A percentile compares a stretch with the other conserved stretches of the same genome.
These are phyloP conservation scores for Hypoxylon crocopeplum DNA, from an alignment of 495 filamentous ascomycete genomes.

Conservation along the genomic window DNA sequence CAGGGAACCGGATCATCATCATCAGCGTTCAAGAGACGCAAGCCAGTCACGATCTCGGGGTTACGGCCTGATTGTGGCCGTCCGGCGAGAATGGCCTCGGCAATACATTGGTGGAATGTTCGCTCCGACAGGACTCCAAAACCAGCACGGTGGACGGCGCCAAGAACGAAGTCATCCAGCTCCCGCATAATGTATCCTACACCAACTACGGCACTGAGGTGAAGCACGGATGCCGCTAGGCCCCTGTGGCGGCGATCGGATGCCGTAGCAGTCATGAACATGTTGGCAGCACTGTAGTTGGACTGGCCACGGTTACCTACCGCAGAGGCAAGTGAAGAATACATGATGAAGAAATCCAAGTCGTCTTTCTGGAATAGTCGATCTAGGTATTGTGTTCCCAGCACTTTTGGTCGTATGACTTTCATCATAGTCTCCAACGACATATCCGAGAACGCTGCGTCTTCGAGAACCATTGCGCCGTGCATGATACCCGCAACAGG, in stretches of 20 bases:
- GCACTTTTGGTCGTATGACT: slow-evolving; percentile 46
- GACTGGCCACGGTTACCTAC: slow-evolving; percentile 55
- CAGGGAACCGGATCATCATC: no score
- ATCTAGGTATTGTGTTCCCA: slow-evolving; percentile 39
- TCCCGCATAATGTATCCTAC: slow-evolving; percentile 57
- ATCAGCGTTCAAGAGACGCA: no score
- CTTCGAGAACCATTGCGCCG: slow-evolving; percentile 50
- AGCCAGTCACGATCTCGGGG: no score
- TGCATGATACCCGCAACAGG: slow-evolving; percentile 50
- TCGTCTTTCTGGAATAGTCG: slow-evolving; percentile 40
- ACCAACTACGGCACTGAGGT: slow-evolving; percentile 55
- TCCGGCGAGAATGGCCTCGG: no score
- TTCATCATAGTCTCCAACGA: slow-evolving; percentile 32
- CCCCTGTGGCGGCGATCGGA: slow-evolving; percentile 35
- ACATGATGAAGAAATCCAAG: slow-evolving; percentile 62
- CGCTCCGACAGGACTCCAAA: background rate
- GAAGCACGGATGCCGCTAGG: slow-evolving; percentile 47
- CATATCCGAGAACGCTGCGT: slow-evolving; percentile 42
- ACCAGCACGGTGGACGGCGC: slow-evolving; percentile 16
- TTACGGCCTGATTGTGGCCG: no score
- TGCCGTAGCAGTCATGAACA: slow-evolving; percentile 49
- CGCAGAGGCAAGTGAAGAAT: slow-evolving; percentile 55
- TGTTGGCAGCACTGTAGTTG: slow-evolving; percentile 59
- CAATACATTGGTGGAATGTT: no score
- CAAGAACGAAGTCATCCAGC: no score